A percentile compares a stretch with the other conserved stretches of the same genome.
Evolutionary conservation across 2,329 filamentous ascomycete genomes (phyloP).

Genomic region (Orbilia ellipsospora): DNA sequence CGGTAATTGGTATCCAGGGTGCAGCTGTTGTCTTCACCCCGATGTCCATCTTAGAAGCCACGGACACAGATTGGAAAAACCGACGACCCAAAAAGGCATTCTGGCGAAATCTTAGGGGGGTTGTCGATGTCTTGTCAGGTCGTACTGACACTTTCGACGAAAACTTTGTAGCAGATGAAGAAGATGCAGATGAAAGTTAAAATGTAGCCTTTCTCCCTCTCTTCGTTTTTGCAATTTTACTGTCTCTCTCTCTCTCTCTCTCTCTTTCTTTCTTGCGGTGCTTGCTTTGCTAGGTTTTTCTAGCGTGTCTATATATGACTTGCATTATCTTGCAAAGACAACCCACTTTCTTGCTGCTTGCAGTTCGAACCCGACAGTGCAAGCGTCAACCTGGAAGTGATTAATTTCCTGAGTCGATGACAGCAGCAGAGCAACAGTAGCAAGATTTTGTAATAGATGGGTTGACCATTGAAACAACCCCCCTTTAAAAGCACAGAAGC

Average conservation of each 20-base stretch:
- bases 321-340: too few species aligned
- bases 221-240: neutral
- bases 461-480: too few species aligned
- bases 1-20: slow-evolving; percentile 92
- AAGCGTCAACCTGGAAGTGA: too few species aligned
- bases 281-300: too few species aligned
- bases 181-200: slow-evolving; percentile 72
- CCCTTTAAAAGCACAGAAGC: too few species aligned
- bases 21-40: slow-evolving; percentile 87
- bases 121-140: slow-evolving; percentile 86
- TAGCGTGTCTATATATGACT: too few species aligned
- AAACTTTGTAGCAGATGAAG: slow-evolving; percentile 71
- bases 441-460: too few species aligned
- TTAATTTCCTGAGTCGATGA: too few species aligned
- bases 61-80: slow-evolving; percentile 93
- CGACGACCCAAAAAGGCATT: slow-evolving; percentile 84
- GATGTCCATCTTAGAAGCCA: slow-evolving; percentile 81
- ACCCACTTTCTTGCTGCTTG: too few species aligned
- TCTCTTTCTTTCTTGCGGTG: too few species aligned
- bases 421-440: too few species aligned
- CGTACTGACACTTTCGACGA: slow-evolving; percentile 62
- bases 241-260: neutral
- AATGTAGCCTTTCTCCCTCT: neutral
- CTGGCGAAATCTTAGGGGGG: slow-evolving; percentile 82
- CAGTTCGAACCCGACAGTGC: too few species aligned